A percentile compares a stretch with the other conserved stretches of the same genome.
Evolutionary conservation across 306 rosid genomes (phyloP).

Genomic region (Vigna unguiculata): DNA sequence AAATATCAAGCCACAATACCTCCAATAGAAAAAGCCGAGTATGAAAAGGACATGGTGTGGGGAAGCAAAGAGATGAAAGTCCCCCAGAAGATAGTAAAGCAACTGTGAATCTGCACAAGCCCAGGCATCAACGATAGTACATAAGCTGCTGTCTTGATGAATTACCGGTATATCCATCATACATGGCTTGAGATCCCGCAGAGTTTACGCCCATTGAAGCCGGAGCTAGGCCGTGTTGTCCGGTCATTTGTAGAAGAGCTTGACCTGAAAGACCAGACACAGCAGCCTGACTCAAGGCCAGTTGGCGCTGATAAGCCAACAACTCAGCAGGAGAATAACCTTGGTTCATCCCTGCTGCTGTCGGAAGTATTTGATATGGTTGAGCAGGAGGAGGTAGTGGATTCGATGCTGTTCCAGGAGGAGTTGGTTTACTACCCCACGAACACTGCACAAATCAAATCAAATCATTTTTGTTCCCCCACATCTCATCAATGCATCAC

Average conservation of each 20-base stretch:
- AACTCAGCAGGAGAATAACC: conserved; percentile 77
- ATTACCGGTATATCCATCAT: conserved; percentile 69
- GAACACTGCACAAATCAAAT: conserved; percentile 58
- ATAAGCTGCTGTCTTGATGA: conserved; percentile 76
- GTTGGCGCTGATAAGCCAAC: conserved; percentile 80
- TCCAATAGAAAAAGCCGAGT: conserved; percentile 40
- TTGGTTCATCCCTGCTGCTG: conserved; percentile 69
- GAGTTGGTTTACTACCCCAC: conserved; percentile 76
- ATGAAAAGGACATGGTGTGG: conserved; percentile 39
- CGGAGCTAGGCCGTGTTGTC: conserved; percentile 66
- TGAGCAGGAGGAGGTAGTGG: conserved; percentile 66
- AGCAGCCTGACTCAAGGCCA: conserved; percentile 77
- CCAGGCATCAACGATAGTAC: conserved; percentile 63
- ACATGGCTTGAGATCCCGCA: conserved; percentile 72
- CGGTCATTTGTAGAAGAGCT: conserved; percentile 67
- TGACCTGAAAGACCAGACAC: conserved; percentile 71
- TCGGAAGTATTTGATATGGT: conserved; percentile 73
- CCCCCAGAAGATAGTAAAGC: conserved; percentile 42
- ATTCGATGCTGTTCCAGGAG: conserved; percentile 65
- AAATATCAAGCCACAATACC: conserved; percentile 54
- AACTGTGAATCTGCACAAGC: conserved; percentile 36
- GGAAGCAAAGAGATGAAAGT: conserved; percentile 43
- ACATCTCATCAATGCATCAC: neutral
- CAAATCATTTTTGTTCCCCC: neutral
- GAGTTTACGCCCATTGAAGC: conserved; percentile 67